phyloP scores from a whole-genome alignment of 2,329 filamentous ascomycete species.

The Aspergillus versicolor region DNA sequence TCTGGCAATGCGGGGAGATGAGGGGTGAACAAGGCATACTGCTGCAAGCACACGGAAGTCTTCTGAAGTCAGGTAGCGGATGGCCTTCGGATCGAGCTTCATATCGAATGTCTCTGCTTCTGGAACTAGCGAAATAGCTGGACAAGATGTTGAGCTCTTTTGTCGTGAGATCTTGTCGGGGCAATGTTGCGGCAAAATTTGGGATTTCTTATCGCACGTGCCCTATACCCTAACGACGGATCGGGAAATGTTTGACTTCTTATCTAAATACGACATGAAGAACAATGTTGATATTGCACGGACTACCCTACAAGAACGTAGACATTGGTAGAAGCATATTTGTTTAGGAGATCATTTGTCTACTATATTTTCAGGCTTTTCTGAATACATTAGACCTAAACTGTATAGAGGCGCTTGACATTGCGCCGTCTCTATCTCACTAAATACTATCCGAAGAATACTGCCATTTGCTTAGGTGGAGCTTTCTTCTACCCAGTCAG shows the following conservation, averaged over 20 bases:
- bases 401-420: slow-evolving; percentile 23
- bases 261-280: background rate
- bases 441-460: slow-evolving; percentile 20
- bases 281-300: background rate
- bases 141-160: background rate
- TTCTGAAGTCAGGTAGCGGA: slow-evolving; percentile 87
- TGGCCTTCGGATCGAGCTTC: slow-evolving; percentile 91
- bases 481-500: slow-evolving; percentile 40
- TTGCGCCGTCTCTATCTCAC: slow-evolving; percentile 19
- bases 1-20: slow-evolving; percentile 25
- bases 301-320: background rate
- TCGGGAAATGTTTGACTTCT: slow-evolving; percentile 16
- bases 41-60: slow-evolving; percentile 95
- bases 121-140: background rate
- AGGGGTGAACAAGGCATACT: slow-evolving; percentile 53
- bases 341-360: slow-evolving; percentile 13
- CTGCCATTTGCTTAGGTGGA: slow-evolving; percentile 31
- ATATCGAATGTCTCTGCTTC: slow-evolving; percentile 49
- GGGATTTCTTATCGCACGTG: slow-evolving; percentile 30
- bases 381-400: slow-evolving; percentile 37
- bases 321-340: background rate
- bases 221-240: slow-evolving; percentile 42
- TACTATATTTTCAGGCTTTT: slow-evolving; percentile 34
- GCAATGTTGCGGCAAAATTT: slow-evolving; percentile 23
- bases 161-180: background rate